Evolutionary conservation across 495 filamentous ascomycete species (phyloP).

Genomic region (Talaromyces stipitatus): DNA sequence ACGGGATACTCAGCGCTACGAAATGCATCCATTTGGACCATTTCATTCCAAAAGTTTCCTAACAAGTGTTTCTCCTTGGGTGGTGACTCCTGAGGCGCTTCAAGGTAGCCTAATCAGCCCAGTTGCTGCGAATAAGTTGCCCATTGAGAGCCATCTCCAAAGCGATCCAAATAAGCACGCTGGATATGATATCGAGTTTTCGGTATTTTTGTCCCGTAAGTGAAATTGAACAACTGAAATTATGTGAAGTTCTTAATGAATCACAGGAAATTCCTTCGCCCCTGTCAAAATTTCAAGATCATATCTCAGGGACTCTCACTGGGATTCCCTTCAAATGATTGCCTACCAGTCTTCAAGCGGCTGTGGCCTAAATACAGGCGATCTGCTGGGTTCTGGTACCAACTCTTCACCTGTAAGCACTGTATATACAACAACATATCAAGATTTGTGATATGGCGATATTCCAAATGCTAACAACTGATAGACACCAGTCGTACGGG

Average conservation of each 20-base stretch:
- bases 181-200: neutral
- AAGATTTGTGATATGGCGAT: neutral
- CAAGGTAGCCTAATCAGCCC: neutral
- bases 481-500: neutral
- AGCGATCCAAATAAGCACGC: neutral
- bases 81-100: constrained; percentile 71
- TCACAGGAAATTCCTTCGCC: neutral
- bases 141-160: neutral
- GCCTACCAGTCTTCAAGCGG: constrained; percentile 15
- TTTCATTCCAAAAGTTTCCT: constrained; percentile 73
- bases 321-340: constrained; percentile 1
- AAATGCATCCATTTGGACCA: constrained; percentile 30
- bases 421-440: neutral
- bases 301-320: neutral
- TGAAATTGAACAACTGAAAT: no score
- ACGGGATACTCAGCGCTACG: constrained; percentile 26
- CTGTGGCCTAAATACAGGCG: constrained; percentile 14
- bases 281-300: neutral
- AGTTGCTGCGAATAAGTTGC: neutral
- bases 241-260: neutral
- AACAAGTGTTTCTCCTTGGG: constrained; percentile 77
- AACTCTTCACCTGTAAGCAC: neutral
- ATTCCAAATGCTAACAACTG: neutral
- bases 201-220: neutral
- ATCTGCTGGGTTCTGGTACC: constrained; percentile 19